Evolutionary conservation across 352 stramenopile genomes (phyloP).

Genomic region (Pythium monospermum): DNA sequence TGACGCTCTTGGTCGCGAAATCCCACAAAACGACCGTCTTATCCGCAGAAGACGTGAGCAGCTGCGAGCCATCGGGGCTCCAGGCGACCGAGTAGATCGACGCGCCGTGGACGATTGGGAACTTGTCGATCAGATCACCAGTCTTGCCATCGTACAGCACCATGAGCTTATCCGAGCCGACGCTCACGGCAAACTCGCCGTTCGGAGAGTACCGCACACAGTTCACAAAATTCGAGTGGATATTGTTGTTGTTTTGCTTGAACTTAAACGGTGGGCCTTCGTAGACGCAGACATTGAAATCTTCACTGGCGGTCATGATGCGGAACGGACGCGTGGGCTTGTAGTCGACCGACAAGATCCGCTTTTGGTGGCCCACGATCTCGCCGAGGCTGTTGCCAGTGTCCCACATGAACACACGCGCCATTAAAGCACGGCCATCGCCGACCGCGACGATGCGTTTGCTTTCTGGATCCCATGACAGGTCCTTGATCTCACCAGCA

Average conservation of each 20-base stretch:
- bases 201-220: conserved; percentile 92
- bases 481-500: conserved; percentile 90
- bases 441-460: conserved; percentile 92
- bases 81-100: conserved; percentile 96
- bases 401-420: conserved; percentile 95
- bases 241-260: conserved; percentile 89
- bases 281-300: conserved; percentile 94
- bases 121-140: conserved; percentile 79
- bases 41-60: conserved; percentile 95
- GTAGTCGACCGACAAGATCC: conserved; percentile 90
- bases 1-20: conserved; percentile 58
- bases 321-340: conserved; percentile 92
- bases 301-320: conserved; percentile 94
- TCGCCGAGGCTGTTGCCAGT: conserved; percentile 94
- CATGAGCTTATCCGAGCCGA: conserved; percentile 94
- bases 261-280: conserved; percentile 96
- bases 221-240: conserved; percentile 96
- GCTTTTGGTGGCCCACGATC: conserved; percentile 93
- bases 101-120: conserved; percentile 76
- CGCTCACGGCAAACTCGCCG: conserved; percentile 87
- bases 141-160: conserved; percentile 93
- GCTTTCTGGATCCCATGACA: conserved; percentile 94
- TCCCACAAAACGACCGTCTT: conserved; percentile 95
- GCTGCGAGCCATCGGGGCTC: conserved; percentile 83
- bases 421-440: conserved; percentile 74